Evolutionary conservation across 1,139 yeast species (phyloP).

Genomic region (Saccharomyces hybrid): DNA sequence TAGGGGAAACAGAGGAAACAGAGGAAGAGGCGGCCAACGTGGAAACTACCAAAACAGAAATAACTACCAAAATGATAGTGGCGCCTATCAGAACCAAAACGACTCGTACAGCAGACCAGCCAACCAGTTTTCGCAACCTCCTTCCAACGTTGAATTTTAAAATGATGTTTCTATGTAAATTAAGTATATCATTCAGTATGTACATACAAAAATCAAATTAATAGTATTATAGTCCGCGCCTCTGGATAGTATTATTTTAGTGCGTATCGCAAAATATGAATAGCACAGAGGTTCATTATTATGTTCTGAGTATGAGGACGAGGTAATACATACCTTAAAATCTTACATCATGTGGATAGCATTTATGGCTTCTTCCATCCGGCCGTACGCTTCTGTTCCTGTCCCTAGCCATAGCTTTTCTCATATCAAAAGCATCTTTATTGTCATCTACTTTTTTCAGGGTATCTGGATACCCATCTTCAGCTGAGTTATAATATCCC

Average conservation of each 20-base stretch:
- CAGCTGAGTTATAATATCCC: constrained; percentile 62
- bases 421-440: constrained; percentile 85
- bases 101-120: not conserved
- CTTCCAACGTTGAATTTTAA: not conserved
- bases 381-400: constrained; percentile 44
- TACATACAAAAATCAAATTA: not conserved
- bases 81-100: not conserved
- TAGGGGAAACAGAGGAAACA: constrained; percentile 32
- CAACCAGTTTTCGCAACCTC: not conserved
- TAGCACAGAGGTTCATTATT: not conserved
- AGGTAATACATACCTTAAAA: constrained; percentile 16
- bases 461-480: constrained; percentile 35
- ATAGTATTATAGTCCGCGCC: not conserved
- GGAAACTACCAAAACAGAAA: constrained; percentile 15
- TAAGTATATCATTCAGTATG: not conserved
- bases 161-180: not conserved
- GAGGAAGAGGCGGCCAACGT: constrained; percentile 27
- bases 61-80: constrained; percentile 11
- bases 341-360: constrained; percentile 51
- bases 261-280: not conserved
- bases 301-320: not conserved
- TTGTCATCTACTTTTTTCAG: constrained; percentile 48
- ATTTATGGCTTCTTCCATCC: constrained; percentile 52
- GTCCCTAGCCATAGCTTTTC: constrained; percentile 42
- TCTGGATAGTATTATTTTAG: not conserved